Evolutionary conservation across 768 basidiomycete genomes (phyloP), one percentile per base, ranked within the genome.

Genomic region (Crassisporium funariophilum): DNA sequence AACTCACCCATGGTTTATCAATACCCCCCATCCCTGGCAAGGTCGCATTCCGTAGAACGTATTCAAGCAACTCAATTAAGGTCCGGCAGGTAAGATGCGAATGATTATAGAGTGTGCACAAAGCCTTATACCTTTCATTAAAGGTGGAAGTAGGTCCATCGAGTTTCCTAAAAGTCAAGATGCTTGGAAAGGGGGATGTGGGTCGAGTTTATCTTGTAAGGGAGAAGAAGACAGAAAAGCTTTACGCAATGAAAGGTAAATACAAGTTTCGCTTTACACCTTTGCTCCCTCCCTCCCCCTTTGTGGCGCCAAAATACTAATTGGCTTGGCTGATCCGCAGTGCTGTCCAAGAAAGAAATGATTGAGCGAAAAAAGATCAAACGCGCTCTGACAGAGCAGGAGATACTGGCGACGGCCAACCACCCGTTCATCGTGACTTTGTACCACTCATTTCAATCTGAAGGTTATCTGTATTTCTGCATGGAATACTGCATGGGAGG

Each of bases 401-500:
- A 98, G 69, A 99, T 99, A 56, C 81, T 99, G 34, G 95, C 95
- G 7, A 95, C 95, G 17, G 91, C 97, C 23, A 99, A 99, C 62
- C 97, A 98, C 65, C 97, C 97, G 1, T 99, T 99, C 78, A 99
- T 99, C 70, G 95, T 99, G 60, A 98, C 97, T 19, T 83, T 99
- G 27, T 90, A 98, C 70, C 97, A 99, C 70, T 98, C 95, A 3
- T 99, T 99, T 76, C 97, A 99, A 71, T 98, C 94, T 11, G 91
- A 95, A 58, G 89, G 91, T 49, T 97, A 97, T 69, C 83, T 99
- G 21, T 99, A 98, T 70, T 95, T 98, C 67, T 97, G 94, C 77
- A 94, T 93, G 91, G 91, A 98, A 70, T 98, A 98, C 70, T 99
- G 97, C 72, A 95, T 97, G 91, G 83, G 97, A 25, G 97, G 97